phyloP scores from a whole-genome alignment of 73 alveolate species.

The Stentor coeruleus region DNA sequence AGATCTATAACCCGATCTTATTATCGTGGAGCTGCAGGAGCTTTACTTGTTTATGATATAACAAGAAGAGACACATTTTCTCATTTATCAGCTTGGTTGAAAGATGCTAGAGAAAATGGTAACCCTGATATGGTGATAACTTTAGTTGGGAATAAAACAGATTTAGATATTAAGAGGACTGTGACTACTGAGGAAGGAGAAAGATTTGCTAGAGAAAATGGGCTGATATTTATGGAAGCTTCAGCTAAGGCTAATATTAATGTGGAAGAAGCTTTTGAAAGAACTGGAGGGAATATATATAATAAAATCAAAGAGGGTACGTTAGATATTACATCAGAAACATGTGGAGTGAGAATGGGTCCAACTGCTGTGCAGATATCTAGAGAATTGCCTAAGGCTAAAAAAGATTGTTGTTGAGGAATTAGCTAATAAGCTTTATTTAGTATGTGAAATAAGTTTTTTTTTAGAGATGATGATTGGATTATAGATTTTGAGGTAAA shows the following conservation, averaged over 20 bases:
- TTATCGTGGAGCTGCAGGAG: conserved; percentile 90
- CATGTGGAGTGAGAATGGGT: too few species aligned
- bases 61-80: conserved; percentile 43
- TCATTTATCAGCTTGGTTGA: conserved; percentile 33
- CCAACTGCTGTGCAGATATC: too few species aligned
- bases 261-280: not conserved
- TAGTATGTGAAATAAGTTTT: too few species aligned
- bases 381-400: too few species aligned
- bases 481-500: too few species aligned
- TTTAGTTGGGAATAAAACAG: conserved; percentile 81
- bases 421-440: too few species aligned
- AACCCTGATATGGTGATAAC: conserved; percentile 46
- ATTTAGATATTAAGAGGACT: conserved; percentile 60
- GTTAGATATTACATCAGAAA: too few species aligned
- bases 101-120: conserved; percentile 26
- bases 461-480: too few species aligned
- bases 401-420: too few species aligned
- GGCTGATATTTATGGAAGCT: conserved; percentile 3
- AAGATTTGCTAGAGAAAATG: conserved; percentile 34
- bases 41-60: conserved; percentile 49
- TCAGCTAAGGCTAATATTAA: not conserved
- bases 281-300: too few species aligned
- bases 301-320: too few species aligned
- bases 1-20: conserved; percentile 84
- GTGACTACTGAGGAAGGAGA: conserved; percentile 52